Evolutionary conservation across 768 basidiomycete genomes (phyloP).

Genomic region (Asterophora lycoperdoides): DNA sequence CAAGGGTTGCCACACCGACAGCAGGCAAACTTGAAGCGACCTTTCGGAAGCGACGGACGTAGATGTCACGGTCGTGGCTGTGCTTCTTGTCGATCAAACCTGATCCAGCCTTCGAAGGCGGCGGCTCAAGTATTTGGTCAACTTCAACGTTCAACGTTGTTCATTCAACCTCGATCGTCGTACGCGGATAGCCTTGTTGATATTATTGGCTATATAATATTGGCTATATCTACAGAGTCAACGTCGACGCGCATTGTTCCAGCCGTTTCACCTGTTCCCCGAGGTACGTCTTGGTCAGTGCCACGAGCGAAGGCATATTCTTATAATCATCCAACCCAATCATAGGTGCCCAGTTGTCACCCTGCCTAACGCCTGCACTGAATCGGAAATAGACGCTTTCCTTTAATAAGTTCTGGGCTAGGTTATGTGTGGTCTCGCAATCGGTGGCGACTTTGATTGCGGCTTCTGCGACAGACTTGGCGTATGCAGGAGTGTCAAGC

Average conservation of each 20-base stretch:
- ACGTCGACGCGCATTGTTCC: constrained; percentile 5
- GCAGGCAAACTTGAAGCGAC: too few species aligned
- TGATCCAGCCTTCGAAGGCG: too few species aligned
- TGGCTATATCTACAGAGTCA: neutral
- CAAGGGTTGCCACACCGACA: too few species aligned
- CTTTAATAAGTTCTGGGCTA: constrained; percentile 5
- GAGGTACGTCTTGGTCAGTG: constrained; percentile 9
- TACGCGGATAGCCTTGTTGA: too few species aligned
- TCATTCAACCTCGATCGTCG: too few species aligned
- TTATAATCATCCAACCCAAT: constrained; percentile 10
- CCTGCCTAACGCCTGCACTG: constrained; percentile 9
- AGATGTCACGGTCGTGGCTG: too few species aligned
- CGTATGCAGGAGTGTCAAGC: neutral
- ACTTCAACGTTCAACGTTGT: too few species aligned
- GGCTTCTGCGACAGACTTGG: constrained; percentile 2
- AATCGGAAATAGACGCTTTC: constrained; percentile 13
- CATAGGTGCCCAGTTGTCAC: constrained; percentile 9
- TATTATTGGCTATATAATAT: too few species aligned
- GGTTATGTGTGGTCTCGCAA: constrained; percentile 9
- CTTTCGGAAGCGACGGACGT: too few species aligned
- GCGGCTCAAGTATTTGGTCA: too few species aligned
- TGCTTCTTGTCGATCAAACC: too few species aligned
- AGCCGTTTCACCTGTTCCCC: neutral
- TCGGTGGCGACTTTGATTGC: constrained; percentile 8
- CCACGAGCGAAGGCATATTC: constrained; percentile 8